Conservation (phyloP, 345 rosid species). For the Hibiscus trionum region DNA sequence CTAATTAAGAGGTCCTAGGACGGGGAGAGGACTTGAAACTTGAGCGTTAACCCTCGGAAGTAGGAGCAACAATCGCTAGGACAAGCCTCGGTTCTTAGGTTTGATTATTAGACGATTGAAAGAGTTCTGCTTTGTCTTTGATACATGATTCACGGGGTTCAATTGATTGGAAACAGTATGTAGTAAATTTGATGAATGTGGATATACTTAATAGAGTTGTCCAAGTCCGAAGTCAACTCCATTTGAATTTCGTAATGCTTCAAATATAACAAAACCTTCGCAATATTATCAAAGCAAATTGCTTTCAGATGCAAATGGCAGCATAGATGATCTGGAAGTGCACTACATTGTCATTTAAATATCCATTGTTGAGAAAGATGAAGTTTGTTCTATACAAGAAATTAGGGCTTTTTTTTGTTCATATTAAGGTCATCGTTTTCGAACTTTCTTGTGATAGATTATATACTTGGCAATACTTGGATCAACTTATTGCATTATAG, state of each 20-base stretch:
- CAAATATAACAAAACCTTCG: neutral
- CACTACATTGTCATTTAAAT: neutral
- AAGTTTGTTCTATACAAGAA: neutral
- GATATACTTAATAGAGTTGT: neutral
- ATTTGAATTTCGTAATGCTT: neutral
- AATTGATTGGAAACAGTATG: neutral
- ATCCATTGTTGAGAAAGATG: neutral
- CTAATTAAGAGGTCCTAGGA: neutral
- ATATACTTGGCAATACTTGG: constrained; percentile 67
- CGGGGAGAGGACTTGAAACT: neutral
- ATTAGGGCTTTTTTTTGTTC: too few relatives aligned
- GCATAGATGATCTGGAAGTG: neutral
- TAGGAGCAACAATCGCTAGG: neutral
- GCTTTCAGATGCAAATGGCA: neutral
- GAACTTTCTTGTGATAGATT: constrained; percentile 36
- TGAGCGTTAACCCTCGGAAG: neutral
- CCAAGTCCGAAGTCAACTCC: neutral
- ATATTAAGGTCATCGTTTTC: neutral
- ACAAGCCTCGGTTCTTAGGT: neutral
- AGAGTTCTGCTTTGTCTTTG: neutral
- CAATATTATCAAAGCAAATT: neutral
- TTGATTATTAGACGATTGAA: neutral
- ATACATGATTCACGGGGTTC: neutral
- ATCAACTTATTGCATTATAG: constrained; percentile 50
- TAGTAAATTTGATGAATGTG: neutral